Evolutionary conservation across 352 stramenopile species (phyloP), one percentile per base, ranked within the genome.

Genomic region (Thalassiosira mediterranea): DNA sequence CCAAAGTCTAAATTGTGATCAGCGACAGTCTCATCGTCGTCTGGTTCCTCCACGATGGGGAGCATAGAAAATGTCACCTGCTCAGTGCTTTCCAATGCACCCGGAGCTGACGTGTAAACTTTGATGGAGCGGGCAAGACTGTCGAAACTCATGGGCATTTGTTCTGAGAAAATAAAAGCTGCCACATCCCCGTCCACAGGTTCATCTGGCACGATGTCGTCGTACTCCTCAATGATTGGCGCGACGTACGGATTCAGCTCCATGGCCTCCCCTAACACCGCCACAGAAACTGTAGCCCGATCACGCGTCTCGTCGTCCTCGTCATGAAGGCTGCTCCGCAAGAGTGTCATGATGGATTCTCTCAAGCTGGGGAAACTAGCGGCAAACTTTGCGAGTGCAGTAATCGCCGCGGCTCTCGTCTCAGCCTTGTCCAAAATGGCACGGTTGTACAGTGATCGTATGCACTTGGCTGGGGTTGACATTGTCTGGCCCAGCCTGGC

Each of bases 401-500:
- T 95, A 49, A 99, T 95, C 1, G 97, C 97, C 8, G 97, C 97
- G 7, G 97, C 97, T 48, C 97, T 92, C 47, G 99, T 95, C 8
- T 94, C 87, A 0, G 97, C 94, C 80, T 98, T 99, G 82, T 99
- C 97, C 23, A 99, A 84, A 81, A 99, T 99, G 47, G 99, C 93
- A 46, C 97, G 95, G 90, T 99, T 99, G 86, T 98, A 98, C 56
- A 99, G 98, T 83, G 98, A 99, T 54, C 97, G 95, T 76, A 99
- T 99, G 95, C 99, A 99, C 25, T 96, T 91, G 7, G 95, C 95
- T 1, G 97, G 97, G n/a, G 92, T 89, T 2, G 91, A 94, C 0
- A 96, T 98, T 37, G 86, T 95, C 0, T 97, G 97, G 10, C 96
- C 97, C 54, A 98, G 90, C 63, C 97, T 89, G 19, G 96, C 97